phyloP scores from a whole-genome alignment of 1,139 yeast species.

The Saccharomycopsis crataegensis region DNA sequence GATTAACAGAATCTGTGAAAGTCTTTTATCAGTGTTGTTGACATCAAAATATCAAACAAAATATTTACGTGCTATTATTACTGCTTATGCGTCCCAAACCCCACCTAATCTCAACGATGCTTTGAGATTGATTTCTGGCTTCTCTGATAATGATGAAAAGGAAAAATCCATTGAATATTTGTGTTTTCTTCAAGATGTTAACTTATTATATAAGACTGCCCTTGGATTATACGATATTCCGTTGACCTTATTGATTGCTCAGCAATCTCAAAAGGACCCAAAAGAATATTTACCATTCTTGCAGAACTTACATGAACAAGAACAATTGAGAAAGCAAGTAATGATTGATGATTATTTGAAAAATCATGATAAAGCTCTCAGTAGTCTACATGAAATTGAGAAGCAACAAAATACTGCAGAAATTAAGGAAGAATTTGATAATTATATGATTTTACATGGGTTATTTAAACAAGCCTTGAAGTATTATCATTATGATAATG shows the following conservation, averaged over 20 bases:
- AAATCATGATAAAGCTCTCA: conserved; percentile 59
- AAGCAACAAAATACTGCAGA: conserved; percentile 20
- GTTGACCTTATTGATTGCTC: conserved; percentile 78
- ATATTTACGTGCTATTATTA: conserved; percentile 72
- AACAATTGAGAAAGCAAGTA: conserved; percentile 60
- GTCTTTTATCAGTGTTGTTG: conserved; percentile 50
- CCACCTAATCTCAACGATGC: conserved; percentile 85
- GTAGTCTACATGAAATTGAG: conserved; percentile 52
- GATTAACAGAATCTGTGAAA: conserved; percentile 71
- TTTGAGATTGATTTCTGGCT: conserved; percentile 48
- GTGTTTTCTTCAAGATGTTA: conserved; percentile 88
- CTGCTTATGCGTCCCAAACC: conserved; percentile 86
- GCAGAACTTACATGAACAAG: conserved; percentile 66
- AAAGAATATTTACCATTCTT: conserved; percentile 92
- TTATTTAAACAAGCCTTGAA: conserved; percentile 64
- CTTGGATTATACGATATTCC: conserved; percentile 79
- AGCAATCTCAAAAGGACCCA: conserved; percentile 96
- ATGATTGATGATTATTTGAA: conserved; percentile 75
- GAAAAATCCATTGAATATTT: conserved; percentile 67
- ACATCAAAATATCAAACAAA: conserved; percentile 41
- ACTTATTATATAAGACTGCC: conserved; percentile 69
- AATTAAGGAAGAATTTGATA: conserved; percentile 53
- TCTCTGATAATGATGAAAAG: conserved; percentile 36
- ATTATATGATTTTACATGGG: conserved; percentile 66
- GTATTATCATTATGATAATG: conserved; percentile 51